phyloP scores from a whole-genome alignment of 352 stramenopile genomes.

The Aphanomyces invadans region DNA sequence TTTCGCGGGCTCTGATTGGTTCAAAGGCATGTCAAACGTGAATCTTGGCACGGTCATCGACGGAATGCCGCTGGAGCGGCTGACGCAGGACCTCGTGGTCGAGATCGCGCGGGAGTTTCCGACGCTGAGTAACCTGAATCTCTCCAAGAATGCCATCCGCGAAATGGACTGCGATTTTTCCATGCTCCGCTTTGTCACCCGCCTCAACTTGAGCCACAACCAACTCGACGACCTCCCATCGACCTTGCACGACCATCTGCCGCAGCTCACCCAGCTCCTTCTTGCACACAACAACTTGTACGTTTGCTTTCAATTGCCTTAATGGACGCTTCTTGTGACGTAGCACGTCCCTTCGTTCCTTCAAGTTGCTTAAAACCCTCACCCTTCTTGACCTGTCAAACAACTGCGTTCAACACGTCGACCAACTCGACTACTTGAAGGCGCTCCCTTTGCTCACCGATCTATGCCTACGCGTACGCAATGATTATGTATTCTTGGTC shows the following conservation, averaged over 20 bases:
- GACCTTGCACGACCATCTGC: conserved; percentile 34
- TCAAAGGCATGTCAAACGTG: too few species aligned
- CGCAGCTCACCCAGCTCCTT: conserved; percentile 39
- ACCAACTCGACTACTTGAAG: conserved; percentile 47
- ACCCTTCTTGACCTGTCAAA: conserved; percentile 34
- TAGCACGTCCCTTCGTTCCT: conserved; percentile 29
- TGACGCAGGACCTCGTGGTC: conserved; percentile 53
- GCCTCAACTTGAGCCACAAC: conserved; percentile 58
- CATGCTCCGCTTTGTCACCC: conserved; percentile 40
- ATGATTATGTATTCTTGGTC: too few species aligned
- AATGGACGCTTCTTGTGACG: not conserved
- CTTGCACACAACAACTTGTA: conserved; percentile 52
- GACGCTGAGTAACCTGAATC: conserved; percentile 51
- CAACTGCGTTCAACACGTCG: conserved; percentile 46
- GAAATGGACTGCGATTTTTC: conserved; percentile 41
- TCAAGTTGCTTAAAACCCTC: conserved; percentile 34
- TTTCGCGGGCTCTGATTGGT: not conserved
- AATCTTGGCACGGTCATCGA: not conserved
- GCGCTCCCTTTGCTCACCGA: conserved; percentile 36
- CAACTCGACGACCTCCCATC: conserved; percentile 34
- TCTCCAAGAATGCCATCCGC: conserved; percentile 46
- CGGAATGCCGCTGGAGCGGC: conserved; percentile 41
- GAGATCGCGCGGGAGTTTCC: conserved; percentile 57
- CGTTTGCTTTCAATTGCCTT: not conserved
- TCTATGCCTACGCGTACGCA: conserved; percentile 35